Evolutionary conservation across 257 asterid species (phyloP).

Genomic region (Parsonsia alboflavescens): DNA sequence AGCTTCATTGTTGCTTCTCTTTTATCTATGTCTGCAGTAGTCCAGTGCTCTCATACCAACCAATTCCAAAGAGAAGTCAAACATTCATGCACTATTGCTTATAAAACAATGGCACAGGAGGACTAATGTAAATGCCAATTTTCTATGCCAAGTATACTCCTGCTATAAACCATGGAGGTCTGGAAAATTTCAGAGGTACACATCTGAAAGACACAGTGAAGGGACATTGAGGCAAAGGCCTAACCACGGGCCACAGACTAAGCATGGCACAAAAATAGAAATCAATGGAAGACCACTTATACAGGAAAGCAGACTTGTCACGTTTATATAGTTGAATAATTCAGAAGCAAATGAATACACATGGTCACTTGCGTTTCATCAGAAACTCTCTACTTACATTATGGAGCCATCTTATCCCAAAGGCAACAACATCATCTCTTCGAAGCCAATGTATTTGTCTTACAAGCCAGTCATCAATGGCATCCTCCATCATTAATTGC

Average conservation of each 20-base stretch:
- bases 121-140: neutral
- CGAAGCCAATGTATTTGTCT: conserved; percentile 92
- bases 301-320: neutral
- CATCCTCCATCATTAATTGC: conserved; percentile 98
- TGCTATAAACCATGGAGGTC: neutral
- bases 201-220: neutral
- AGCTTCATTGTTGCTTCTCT: neutral
- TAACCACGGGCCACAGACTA: neutral
- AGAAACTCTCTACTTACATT: conserved; percentile 51
- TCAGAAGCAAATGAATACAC: neutral
- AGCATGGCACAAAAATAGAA: neutral
- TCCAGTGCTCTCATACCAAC: neutral
- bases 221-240: neutral
- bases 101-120: neutral
- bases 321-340: neutral
- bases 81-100: neutral
- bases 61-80: neutral
- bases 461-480: conserved; percentile 97
- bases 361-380: neutral
- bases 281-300: neutral
- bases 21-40: neutral
- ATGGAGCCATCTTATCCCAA: conserved; percentile 83
- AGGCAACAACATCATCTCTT: conserved; percentile 73
- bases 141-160: neutral
- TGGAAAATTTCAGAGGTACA: neutral